Evolutionary conservation across 306 rosid species (phyloP).

Genomic region (Macrotyloma uniflorum): DNA sequence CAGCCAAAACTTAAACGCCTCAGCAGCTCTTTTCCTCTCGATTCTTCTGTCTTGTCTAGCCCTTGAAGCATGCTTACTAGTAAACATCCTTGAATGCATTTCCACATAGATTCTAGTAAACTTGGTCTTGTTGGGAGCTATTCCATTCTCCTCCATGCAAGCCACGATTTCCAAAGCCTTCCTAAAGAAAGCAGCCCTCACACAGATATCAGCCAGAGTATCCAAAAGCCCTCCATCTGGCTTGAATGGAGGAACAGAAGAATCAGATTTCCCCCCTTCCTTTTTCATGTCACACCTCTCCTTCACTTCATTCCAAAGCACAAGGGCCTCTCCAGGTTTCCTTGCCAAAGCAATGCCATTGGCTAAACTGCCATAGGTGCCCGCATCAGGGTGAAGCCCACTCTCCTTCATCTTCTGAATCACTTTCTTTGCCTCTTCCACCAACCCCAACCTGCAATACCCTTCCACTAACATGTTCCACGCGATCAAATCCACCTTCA

Average conservation of each 20-base stretch:
- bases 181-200: constrained; percentile 91
- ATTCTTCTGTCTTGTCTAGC: constrained; percentile 90
- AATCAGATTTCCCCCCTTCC: constrained; percentile 44
- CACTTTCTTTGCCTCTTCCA: constrained; percentile 80
- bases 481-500: constrained; percentile 78
- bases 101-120: constrained; percentile 92
- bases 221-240: constrained; percentile 94
- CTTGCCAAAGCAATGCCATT: constrained; percentile 82
- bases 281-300: constrained; percentile 64
- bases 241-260: constrained; percentile 67
- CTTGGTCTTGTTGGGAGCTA: constrained; percentile 92
- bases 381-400: constrained; percentile 75
- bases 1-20: constrained; percentile 97
- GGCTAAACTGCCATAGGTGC: constrained; percentile 89
- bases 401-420: constrained; percentile 79
- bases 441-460: constrained; percentile 79
- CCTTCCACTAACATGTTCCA: constrained; percentile 99
- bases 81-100: constrained; percentile 98
- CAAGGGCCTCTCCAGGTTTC: constrained; percentile 93
- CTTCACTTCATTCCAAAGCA: constrained; percentile 95
- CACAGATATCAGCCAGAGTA: constrained; percentile 90
- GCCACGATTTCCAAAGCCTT: constrained; percentile 97
- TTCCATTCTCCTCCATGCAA: constrained; percentile 97
- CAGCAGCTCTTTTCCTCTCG: constrained; percentile 97
- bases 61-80: constrained; percentile 93